These are phyloP conservation scores for Aspergillus asperescens DNA, from an alignment of 495 filamentous ascomycete genomes.

Conservation along the genomic window DNA sequence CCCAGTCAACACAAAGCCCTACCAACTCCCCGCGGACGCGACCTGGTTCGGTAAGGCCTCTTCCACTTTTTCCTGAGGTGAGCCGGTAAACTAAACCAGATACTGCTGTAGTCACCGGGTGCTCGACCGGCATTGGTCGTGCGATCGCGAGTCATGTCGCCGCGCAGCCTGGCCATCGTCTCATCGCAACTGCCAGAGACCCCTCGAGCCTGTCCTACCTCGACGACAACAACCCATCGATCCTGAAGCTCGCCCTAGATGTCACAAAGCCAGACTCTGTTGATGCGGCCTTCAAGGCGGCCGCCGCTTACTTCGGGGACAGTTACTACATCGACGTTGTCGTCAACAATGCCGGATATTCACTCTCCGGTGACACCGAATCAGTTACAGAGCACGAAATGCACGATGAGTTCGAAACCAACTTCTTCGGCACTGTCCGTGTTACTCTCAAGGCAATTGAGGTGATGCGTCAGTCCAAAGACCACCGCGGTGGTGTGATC, in stretches of 20 bases:
- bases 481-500: not conserved
- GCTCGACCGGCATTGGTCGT: slow-evolving; percentile 30
- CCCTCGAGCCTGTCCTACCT: not conserved
- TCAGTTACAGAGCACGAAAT: slow-evolving; percentile 11
- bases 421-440: not conserved
- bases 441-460: not conserved
- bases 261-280: slow-evolving; percentile 12
- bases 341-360: slow-evolving; percentile 54
- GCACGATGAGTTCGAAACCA: not conserved
- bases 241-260: not conserved
- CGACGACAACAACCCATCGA: not conserved
- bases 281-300: slow-evolving; percentile 35
- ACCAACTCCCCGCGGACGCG: slow-evolving; percentile 42
- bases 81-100: not conserved
- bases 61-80: no score
- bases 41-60: slow-evolving; percentile 45
- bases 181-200: not conserved
- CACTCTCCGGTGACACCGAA: slow-evolving; percentile 41
- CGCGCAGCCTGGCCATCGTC: slow-evolving; percentile 31
- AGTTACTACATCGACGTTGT: slow-evolving; percentile 49
- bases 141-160: slow-evolving; percentile 31
- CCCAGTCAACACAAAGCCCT: slow-evolving; percentile 29
- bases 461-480: not conserved
- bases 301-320: slow-evolving; percentile 23
- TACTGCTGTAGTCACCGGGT: slow-evolving; percentile 5